Conservation (phyloP, 441 rosid genomes). For the Jatropha multifida region DNA sequence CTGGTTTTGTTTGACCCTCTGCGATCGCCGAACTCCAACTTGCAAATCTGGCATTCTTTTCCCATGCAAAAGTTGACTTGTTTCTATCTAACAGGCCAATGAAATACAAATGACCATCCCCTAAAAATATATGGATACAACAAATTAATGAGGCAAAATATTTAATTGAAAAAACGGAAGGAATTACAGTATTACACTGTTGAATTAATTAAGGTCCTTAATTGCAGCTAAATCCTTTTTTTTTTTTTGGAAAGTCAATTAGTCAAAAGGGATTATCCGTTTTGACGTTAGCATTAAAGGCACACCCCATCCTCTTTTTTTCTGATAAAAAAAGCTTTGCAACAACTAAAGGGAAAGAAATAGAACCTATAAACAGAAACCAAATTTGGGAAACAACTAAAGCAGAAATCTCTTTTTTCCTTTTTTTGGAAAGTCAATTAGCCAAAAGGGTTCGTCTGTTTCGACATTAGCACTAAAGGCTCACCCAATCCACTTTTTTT, state of each 20-base stretch:
- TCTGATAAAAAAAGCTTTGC: not conserved
- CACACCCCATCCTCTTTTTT: not conserved
- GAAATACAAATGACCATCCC: conserved; percentile 13
- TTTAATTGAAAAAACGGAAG: not conserved
- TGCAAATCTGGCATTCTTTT: conserved; percentile 49
- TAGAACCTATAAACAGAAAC: not conserved
- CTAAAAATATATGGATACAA: conserved; percentile 7
- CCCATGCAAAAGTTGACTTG: conserved; percentile 34
- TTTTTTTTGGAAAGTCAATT: not conserved
- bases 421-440: not conserved
- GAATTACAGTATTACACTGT: not conserved
- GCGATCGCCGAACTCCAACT: conserved; percentile 44
- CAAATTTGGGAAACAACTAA: not conserved
- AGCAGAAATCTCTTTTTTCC: not conserved
- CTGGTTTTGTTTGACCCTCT: conserved; percentile 43
- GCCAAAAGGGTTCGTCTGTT: not conserved
- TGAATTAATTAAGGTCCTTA: not conserved
- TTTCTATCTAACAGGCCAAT: conserved; percentile 20
- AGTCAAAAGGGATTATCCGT: not conserved
- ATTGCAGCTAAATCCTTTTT: not conserved
- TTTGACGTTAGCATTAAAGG: not conserved
- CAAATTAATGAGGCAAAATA: not conserved
- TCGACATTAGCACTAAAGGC: not conserved
- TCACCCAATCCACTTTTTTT: not conserved
- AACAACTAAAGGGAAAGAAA: not conserved